Evolutionary conservation across 805 yeast species (phyloP), one percentile per base, ranked within the genome.

Genomic region (Candida argentea): DNA sequence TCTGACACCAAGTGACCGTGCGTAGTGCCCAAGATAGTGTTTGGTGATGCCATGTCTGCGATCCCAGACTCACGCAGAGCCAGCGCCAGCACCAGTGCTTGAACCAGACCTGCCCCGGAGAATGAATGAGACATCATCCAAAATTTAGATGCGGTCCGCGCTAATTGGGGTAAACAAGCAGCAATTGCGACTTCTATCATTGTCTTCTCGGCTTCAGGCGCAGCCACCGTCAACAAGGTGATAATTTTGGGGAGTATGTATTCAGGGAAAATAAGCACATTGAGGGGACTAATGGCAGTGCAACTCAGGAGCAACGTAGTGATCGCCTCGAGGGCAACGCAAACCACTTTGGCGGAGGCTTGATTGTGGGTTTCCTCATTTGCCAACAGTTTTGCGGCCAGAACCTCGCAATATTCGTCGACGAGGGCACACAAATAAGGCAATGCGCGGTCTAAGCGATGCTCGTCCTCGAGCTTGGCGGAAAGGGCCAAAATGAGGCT

Each of bases 371-470:
- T 14, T 5, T 18, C 7, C n/a, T 26, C 24, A 8, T 19, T 18
- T 14, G 20, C 22, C 12, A 40, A 28, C 2, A 45, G 32, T 16
- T 30, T 36, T 3, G 24, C 10, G 6, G 24, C 12, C 18, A 16
- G 13, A 26, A 14, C 19, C 23, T 49, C 52, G 3, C 50, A 40
- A 26, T 43, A 56, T 25, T 84, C 94, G 28, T 81, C 85, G 9
- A 87, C 49, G 29, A 85, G 59, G n/a, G 73, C 57, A 14, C 83
- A 67, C 14, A 91, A 49, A 45, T 79, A 84, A 0, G 98, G 97
- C 14, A 91, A 50, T 18, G 85, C 73, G 25, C 96, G 55, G 48
- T 91, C 96, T 22, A 91, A 57, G 46, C 86, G 89, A 10, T 76
- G 76, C 32, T 82, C 94, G 46, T 91, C 97, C 14, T 72, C 70